phyloP scores from a whole-genome alignment of 1,284 basidiomycete species.

The Pterula multifida region DNA sequence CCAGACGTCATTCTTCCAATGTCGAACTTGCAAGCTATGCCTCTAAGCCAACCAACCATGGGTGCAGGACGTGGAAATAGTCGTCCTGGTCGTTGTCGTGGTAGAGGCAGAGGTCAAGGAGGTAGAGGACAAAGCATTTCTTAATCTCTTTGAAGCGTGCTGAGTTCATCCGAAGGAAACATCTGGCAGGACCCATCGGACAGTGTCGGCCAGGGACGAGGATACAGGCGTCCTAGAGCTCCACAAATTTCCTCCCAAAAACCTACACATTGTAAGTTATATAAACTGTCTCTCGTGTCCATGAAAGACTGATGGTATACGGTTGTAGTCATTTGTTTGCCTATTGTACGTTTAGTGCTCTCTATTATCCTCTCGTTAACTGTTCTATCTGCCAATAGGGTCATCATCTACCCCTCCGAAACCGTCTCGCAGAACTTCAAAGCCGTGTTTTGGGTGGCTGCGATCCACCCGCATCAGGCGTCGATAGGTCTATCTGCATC shows the following conservation, averaged over 20 bases:
- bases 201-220: too few species aligned
- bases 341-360: constrained; percentile 16
- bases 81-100: too few species aligned
- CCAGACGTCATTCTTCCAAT: too few species aligned
- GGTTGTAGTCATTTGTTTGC: constrained; percentile 19
- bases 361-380: background rate
- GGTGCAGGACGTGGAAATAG: too few species aligned
- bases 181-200: too few species aligned
- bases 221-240: too few species aligned
- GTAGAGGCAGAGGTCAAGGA: background rate
- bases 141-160: too few species aligned
- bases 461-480: constrained; percentile 26
- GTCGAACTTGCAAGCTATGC: too few species aligned
- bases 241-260: too few species aligned
- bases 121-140: background rate
- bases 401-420: constrained; percentile 26
- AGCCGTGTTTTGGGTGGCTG: constrained; percentile 20
- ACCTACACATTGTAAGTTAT: background rate
- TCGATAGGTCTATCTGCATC: constrained; percentile 30
- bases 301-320: background rate
- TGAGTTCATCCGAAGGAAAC: too few species aligned
- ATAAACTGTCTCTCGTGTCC: background rate
- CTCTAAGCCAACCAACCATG: too few species aligned
- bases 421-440: constrained; percentile 23
- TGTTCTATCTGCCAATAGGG: constrained; percentile 19